These are phyloP conservation scores for Coemansia sp. DNA, from an alignment of 192 early-diverging fungal genomes.

Conservation along the genomic window DNA sequence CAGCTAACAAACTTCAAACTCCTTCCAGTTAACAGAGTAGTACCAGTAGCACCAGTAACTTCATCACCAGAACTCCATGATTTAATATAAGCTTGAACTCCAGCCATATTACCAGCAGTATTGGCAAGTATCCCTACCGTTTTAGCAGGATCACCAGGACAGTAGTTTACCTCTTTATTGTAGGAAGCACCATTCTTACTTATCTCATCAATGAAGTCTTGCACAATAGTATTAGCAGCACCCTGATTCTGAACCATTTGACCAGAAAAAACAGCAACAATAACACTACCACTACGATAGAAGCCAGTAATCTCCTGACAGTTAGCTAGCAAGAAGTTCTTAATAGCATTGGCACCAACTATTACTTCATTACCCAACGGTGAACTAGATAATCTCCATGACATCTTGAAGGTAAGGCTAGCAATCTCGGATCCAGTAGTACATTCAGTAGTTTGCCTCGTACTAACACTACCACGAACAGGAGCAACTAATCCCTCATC, in stretches of 20 bases:
- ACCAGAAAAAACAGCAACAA: neutral
- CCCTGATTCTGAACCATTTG: conserved; percentile 1
- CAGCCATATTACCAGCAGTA: neutral
- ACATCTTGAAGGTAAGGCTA: neutral
- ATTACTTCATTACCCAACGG: neutral
- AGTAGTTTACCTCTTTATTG: neutral
- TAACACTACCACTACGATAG: neutral
- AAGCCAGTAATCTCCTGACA: neutral
- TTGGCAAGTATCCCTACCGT: neutral
- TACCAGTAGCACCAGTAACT: neutral
- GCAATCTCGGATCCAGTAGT: neutral
- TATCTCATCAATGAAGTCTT: neutral
- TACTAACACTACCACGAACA: neutral
- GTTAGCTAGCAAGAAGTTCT: neutral
- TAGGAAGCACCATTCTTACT: neutral
- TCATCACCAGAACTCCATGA: neutral
- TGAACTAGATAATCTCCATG: neutral
- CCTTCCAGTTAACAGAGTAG: neutral
- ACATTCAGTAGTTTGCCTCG: conserved; percentile 2
- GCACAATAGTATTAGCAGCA: neutral
- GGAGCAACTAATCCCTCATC: neutral
- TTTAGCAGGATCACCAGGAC: neutral
- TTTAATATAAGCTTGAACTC: neutral
- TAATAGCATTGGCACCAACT: neutral
- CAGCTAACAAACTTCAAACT: neutral